Evolutionary conservation across 1,139 yeast genomes (phyloP), one percentile per base, ranked within the genome.

Genomic region (Tardiomyces digboiensis): DNA sequence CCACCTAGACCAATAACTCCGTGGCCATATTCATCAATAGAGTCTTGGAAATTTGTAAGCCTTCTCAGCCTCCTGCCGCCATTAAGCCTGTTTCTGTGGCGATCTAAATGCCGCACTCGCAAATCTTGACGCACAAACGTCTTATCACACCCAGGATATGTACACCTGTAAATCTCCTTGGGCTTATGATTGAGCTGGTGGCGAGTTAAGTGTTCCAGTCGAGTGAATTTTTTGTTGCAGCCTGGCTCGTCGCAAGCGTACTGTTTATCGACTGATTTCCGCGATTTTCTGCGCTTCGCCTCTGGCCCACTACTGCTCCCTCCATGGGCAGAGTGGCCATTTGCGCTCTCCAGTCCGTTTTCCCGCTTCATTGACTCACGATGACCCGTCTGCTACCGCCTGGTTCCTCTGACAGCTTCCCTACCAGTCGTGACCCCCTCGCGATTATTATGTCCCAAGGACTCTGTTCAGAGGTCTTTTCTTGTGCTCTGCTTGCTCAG

Each of bases 81-180:
- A 16, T 26, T 26, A 16, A 26, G 33, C 33, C 33, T n/a, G 10
- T 26, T 26, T n/a, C 33, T 62, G 48, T 78, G 83, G 29, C 82
- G 60, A 52, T 73, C 75, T 42, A 71, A 52, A 55, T 78, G 84
- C 42, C 83, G 61, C 4, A 64, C 66, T 19, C 69, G 57, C 38
- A 78, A 57, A 55, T 78, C 84, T 44, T 70, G 72, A 22, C 84
- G 66, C 1, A 80, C 85, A 66, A 80, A 80, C 1, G 81, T 75
- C 56, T 75, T 76, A 4, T 62, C 58, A 53, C 86, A 80, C 6
- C 66, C 64, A 2, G 62, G 61, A 68, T 72, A 71, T 1, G 68
- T 56, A 54, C 86, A 80, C 21, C 60, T 63, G 52, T 67, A 78
- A 3, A 78, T 61, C 40, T 62, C 61, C 47, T 62, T 62, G 12